Evolutionary conservation across 192 early-diverging fungal genomes (phyloP).

Genomic region (Coemansia sp.): DNA sequence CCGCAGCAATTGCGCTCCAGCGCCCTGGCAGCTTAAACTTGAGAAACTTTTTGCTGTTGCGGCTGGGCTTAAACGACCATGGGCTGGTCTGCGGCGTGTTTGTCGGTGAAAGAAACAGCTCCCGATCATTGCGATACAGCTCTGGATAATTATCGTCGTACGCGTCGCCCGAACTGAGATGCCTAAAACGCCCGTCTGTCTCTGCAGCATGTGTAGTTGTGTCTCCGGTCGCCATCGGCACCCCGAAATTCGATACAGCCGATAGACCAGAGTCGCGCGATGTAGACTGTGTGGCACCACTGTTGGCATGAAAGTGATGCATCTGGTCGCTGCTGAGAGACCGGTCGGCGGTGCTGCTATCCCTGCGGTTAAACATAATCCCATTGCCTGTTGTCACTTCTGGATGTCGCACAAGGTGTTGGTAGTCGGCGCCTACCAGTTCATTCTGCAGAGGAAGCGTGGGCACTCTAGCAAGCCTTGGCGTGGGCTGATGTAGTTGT

Average conservation of each 20-base stretch:
- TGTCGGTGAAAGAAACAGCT: not conserved
- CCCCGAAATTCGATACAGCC: not conserved
- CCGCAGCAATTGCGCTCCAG: slow-evolving; percentile 32
- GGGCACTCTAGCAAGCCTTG: slow-evolving; percentile 14
- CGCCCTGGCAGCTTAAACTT: slow-evolving; percentile 13
- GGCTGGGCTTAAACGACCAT: slow-evolving; percentile 20
- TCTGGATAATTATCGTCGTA: slow-evolving; percentile 6
- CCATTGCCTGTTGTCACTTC: slow-evolving; percentile 5
- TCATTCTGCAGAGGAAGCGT: slow-evolving; percentile 16
- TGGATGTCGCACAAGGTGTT: not conserved
- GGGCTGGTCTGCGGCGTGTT: slow-evolving; percentile 12
- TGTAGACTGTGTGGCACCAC: slow-evolving; percentile 4
- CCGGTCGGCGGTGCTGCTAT: slow-evolving; percentile 8
- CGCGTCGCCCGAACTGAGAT: not conserved
- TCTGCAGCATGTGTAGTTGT: not conserved
- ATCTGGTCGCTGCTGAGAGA: slow-evolving; percentile 18
- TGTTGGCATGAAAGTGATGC: not conserved
- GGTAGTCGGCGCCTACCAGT: slow-evolving; percentile 5
- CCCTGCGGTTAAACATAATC: slow-evolving; percentile 1
- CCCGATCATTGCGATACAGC: not conserved
- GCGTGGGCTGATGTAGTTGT: slow-evolving; percentile 10
- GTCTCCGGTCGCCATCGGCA: not conserved
- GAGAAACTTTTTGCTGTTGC: slow-evolving; percentile 23
- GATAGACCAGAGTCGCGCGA: slow-evolving; percentile 5
- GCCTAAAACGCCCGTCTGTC: not conserved